Base-by-base conservation (phyloP, 441 rosid genomes). In the Manihot esculenta region DNA sequence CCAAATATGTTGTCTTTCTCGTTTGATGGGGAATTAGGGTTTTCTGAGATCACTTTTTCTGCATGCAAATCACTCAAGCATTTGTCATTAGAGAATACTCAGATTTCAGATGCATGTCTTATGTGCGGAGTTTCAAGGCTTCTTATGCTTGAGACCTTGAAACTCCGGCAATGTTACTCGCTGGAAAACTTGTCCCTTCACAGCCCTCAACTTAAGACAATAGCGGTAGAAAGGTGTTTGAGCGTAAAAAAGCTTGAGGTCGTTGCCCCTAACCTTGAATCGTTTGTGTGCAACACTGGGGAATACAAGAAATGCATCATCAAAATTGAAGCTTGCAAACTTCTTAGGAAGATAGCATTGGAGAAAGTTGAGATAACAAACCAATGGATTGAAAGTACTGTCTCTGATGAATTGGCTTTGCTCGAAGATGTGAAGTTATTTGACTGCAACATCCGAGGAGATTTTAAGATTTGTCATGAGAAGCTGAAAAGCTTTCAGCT, bases 71-170 rank as follows among this genome's bases (percentile, higher is more conserved):
- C 57, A 30, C 57, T 72, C 10, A 72, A 33, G 21, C 38, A 33
- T 13, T 51, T 72, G 17, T 7, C 38, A 4, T 45, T 72, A 35
- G 1, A 4, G 17, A 12, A 50, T 15, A 70, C 42, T 18, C 1
- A 15, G n/a, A 23, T 65, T 3, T 57, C 58, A 47, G 56, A 48
- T 24, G 1, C 9, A 0, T 72, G 71, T 64, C 15, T 72, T 65
- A 23, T 10, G 33, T 17, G 38, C 7, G 49, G 0, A 18, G 24
- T 72, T 5, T 13, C 48, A 23, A 5, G n/a, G 11, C 35, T 72
- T 5, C 18, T 38, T 38, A 11, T 8, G 20, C 67, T 73, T 20
- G 72, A 51, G 48, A 30, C 18, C 3, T 20, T 68, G 9, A 62
- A 27, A 15, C 53, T 68, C 33, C 6, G 3, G 0, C 0, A 3